A percentile compares a stretch with the other conserved stretches of the same genome.
Conservation (phyloP, 2,329 filamentous ascomycete genomes). For the Pseudogymnoascus sp. region DNA sequence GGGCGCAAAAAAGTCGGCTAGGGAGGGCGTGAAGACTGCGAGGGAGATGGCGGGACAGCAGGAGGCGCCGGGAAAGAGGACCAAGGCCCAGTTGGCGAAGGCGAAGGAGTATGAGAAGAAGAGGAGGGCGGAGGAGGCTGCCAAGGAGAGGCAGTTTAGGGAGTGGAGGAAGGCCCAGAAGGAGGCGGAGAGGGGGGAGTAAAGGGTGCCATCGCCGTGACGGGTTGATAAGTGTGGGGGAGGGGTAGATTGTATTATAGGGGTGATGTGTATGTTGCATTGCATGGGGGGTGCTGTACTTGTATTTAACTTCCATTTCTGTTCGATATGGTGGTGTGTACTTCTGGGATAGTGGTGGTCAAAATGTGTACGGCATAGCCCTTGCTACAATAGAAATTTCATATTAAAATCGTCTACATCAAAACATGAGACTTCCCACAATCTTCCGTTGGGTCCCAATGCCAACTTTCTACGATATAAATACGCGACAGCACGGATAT, state of each 20-base stretch:
- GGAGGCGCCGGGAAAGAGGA: slow-evolving; percentile 21
- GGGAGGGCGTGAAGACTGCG: slow-evolving; percentile 26
- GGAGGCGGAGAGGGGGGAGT: slow-evolving; percentile 4
- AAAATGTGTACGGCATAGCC: background rate
- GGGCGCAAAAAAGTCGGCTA: slow-evolving; percentile 28
- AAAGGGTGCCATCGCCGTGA: background rate
- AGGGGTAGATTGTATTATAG: slow-evolving; percentile 1
- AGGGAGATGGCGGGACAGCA: slow-evolving; percentile 33
- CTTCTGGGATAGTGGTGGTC: background rate
- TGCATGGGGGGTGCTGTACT: slow-evolving; percentile 1
- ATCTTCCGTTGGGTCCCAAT: background rate
- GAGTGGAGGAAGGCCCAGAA: slow-evolving; percentile 12
- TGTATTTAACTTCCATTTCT: slow-evolving; percentile 5
- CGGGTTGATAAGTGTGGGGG: background rate
- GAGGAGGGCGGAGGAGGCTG: slow-evolving; percentile 16
- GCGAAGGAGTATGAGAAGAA: slow-evolving; percentile 20
- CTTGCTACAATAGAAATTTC: slow-evolving; percentile 1
- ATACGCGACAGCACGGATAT: too few species aligned
- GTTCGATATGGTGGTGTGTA: slow-evolving; percentile 1
- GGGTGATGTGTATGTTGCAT: slow-evolving; percentile 5
- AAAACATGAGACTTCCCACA: background rate
- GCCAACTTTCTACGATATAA: background rate
- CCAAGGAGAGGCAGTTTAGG: slow-evolving; percentile 13
- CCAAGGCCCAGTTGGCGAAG: slow-evolving; percentile 15
- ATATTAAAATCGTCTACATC: background rate